Evolutionary conservation across 768 basidiomycete species (phyloP).

Genomic region (Galerina marginata): DNA sequence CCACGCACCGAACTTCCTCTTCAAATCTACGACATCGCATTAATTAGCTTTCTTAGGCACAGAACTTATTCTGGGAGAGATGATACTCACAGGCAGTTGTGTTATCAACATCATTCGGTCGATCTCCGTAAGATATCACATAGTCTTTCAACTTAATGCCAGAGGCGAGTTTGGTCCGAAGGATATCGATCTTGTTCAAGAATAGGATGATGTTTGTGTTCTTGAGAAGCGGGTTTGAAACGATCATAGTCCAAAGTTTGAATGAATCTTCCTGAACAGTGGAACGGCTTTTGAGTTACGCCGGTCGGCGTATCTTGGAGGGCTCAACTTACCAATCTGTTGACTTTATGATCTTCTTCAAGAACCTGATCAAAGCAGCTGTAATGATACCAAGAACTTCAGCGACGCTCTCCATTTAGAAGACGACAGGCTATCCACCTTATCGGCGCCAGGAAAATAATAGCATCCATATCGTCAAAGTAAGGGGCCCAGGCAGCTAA

Average conservation of each 20-base stretch:
- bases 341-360: conserved; percentile 66
- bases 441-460: conserved; percentile 75
- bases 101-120: conserved; percentile 73
- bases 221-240: conserved; percentile 71
- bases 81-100: conserved; percentile 63
- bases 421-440: conserved; percentile 38
- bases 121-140: conserved; percentile 72
- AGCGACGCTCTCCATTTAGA: conserved; percentile 2
- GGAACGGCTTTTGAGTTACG: conserved; percentile 1
- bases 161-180: conserved; percentile 66
- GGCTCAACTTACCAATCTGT: conserved; percentile 54
- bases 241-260: conserved; percentile 75
- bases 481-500: conserved; percentile 63
- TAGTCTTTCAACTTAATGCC: conserved; percentile 70
- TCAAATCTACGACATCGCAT: conserved; percentile 37
- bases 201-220: conserved; percentile 79
- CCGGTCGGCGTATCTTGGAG: neutral
- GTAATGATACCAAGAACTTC: neutral
- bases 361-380: conserved; percentile 74
- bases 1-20: conserved; percentile 50
- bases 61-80: conserved; percentile 5
- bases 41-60: conserved; percentile 11
- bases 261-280: conserved; percentile 73
- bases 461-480: conserved; percentile 75
- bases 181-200: conserved; percentile 82